Percentiles rank a stretch among this genome's conserved stretches.
These are phyloP conservation scores for Chloranthus sessilifolius DNA, from an alignment of 164 flowering plant species.

Conservation along the genomic window DNA sequence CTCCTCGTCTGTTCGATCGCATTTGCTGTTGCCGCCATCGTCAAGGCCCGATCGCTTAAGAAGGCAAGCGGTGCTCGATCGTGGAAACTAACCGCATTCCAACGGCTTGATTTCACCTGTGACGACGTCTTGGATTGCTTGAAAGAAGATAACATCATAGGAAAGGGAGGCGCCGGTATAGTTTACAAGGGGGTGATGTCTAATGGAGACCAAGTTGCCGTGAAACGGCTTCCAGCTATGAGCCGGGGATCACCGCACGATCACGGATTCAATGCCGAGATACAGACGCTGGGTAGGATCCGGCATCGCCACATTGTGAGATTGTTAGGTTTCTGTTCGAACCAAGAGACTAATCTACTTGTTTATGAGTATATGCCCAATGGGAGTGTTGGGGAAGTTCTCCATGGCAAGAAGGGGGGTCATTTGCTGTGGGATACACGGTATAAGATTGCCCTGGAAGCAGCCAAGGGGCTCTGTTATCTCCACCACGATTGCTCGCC, in stretches of 20 bases:
- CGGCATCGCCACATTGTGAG: constrained; percentile 96
- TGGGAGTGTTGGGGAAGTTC: constrained; percentile 94
- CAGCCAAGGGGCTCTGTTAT: constrained; percentile 95
- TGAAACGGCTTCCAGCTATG: constrained; percentile 87
- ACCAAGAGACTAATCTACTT: constrained; percentile 90
- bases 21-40: constrained; percentile 82
- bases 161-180: constrained; percentile 98
- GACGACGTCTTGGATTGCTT: constrained; percentile 83
- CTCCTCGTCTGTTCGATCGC: constrained; percentile 83
- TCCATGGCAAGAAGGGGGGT: constrained; percentile 97
- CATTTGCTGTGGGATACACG: constrained; percentile 94
- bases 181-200: constrained; percentile 93
- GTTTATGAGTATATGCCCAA: constrained; percentile 98
- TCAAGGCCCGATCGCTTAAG: constrained; percentile 82
- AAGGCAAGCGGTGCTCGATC: constrained; percentile 69
- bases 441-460: constrained; percentile 88
- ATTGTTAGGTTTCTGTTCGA: constrained; percentile 86
- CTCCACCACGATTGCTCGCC: constrained; percentile 99
- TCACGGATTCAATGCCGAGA: constrained; percentile 96
- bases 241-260: constrained; percentile 91
- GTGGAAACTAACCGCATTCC: constrained; percentile 96
- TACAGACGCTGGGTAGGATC: constrained; percentile 88
- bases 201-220: constrained; percentile 78
- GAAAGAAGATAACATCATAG: constrained; percentile 95
- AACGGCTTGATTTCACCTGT: constrained; percentile 78